Percentiles rank a stretch among this genome's conserved stretches.
These are phyloP conservation scores for Sarocladiaceae sp. DNA, from an alignment of 2,329 filamentous ascomycete genomes.

Conservation along the genomic window DNA sequence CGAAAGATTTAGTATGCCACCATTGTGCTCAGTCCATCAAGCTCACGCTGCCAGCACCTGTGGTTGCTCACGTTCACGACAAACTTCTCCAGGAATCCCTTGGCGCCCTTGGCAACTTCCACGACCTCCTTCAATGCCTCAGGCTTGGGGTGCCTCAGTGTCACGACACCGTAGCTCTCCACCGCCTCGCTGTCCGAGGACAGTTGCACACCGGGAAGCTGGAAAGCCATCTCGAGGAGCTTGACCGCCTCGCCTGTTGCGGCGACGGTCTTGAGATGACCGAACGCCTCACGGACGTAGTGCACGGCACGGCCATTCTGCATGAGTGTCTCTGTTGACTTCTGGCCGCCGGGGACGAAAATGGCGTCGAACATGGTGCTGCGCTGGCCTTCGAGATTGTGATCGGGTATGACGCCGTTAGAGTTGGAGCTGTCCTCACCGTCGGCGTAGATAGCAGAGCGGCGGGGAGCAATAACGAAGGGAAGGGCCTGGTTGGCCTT, in stretches of 20 bases:
- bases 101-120: slow-evolving; percentile 59
- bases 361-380: slow-evolving; percentile 77
- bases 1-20: slow-evolving; percentile 60
- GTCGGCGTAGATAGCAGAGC: slow-evolving; percentile 58
- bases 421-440: slow-evolving; percentile 46
- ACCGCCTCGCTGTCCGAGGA: slow-evolving; percentile 40
- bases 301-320: slow-evolving; percentile 68
- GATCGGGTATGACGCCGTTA: slow-evolving; percentile 59
- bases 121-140: slow-evolving; percentile 56
- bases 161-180: slow-evolving; percentile 74
- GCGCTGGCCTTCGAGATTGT: slow-evolving; percentile 74
- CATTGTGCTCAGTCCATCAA: slow-evolving; percentile 59
- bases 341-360: slow-evolving; percentile 66
- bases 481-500: slow-evolving; percentile 58
- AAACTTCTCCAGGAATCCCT: slow-evolving; percentile 65
- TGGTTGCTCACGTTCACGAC: slow-evolving; percentile 65
- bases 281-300: slow-evolving; percentile 75
- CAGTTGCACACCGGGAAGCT: slow-evolving; percentile 33
- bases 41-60: slow-evolving; percentile 66
- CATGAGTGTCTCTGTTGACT: slow-evolving; percentile 55
- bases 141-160: slow-evolving; percentile 46
- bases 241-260: slow-evolving; percentile 67
- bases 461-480: slow-evolving; percentile 64
- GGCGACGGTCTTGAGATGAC: slow-evolving; percentile 73
- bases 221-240: slow-evolving; percentile 47